These are phyloP conservation scores for Sabuloglossum arenarium DNA, from an alignment of 495 filamentous ascomycete species.

Conservation along the genomic window DNA sequence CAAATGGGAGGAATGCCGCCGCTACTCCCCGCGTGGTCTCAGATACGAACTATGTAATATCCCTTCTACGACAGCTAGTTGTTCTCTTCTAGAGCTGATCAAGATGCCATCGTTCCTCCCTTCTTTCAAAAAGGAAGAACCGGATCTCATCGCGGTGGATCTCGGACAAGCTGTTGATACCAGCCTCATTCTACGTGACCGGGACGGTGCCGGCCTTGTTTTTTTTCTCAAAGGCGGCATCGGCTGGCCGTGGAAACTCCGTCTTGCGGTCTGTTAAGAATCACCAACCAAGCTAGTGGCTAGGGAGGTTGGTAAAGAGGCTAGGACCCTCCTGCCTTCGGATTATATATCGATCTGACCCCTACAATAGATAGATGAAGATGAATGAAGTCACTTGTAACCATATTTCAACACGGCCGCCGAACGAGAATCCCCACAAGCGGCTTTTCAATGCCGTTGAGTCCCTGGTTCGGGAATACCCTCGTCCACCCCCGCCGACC, in stretches of 20 bases:
- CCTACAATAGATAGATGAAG: too few species aligned
- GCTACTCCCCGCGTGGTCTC: not conserved
- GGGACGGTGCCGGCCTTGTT: not conserved
- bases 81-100: not conserved
- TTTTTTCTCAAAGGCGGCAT: not conserved
- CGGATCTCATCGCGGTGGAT: not conserved
- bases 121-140: not conserved
- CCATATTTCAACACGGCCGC: too few species aligned
- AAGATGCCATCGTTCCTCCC: not conserved
- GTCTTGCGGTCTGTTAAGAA: too few species aligned
- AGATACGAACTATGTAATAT: not conserved
- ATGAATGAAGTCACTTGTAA: too few species aligned
- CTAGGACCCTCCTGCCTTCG: too few species aligned
- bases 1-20: not conserved
- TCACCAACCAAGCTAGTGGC: too few species aligned
- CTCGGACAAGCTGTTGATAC: not conserved
- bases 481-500: too few species aligned
- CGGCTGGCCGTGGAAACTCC: not conserved
- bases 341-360: too few species aligned
- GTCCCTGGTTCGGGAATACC: too few species aligned
- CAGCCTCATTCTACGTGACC: not conserved
- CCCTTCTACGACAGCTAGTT: not conserved
- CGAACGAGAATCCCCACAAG: too few species aligned
- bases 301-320: too few species aligned
- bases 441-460: too few species aligned